Evolutionary conservation across 1,284 basidiomycete species (phyloP), one percentile per base, ranked within the genome.

Genomic region (Nidula niveotomentosa): DNA sequence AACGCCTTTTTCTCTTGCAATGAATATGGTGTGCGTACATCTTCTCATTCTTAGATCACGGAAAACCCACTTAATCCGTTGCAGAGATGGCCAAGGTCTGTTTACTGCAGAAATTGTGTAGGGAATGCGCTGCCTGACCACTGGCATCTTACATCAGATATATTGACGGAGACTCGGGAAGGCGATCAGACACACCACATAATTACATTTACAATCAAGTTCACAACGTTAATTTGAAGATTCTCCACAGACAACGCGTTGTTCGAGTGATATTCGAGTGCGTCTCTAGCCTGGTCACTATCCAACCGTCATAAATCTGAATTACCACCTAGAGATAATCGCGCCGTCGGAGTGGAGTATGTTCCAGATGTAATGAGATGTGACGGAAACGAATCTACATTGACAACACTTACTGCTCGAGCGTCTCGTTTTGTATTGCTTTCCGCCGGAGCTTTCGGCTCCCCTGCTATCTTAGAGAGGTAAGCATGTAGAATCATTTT

Each of bases 381-480:
- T 10, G 23, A 47, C 12, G 18, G 12, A 1, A 18, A 18, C 1
- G 45, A 13, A 30, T 10, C 23, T 10, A 10, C n/a, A n/a, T 13
- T 47, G 5, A 47, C 50, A 7, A 60, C 60, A 23, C 23, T 23
- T 3, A 23, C 23, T 1, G 76, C 45, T 41, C 37, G 37, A 41
- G 37, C 37, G 10, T 41, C 37, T 41, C 10, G 15, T 12, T 12
- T 41, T 12, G 45, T 47, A 23, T 47, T 84, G 7, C 36, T 84
- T 9, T 76, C 79, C 4, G 72, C 74, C 0, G 82, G 83, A 0
- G 64, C 82, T 0, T 79, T 84, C 48, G 83, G 81, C 2, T 81
- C 81, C 0, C 78, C 83, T 3, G 62, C 70, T 2, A 79, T 84
- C 41, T 65, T 84, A 37, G 80, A 82, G 15, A 41, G 37, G 37